A percentile compares a stretch with the other conserved stretches of the same genome.
phyloP scores from a whole-genome alignment of 1,139 yeast genomes.

The Candida gigantensis region DNA sequence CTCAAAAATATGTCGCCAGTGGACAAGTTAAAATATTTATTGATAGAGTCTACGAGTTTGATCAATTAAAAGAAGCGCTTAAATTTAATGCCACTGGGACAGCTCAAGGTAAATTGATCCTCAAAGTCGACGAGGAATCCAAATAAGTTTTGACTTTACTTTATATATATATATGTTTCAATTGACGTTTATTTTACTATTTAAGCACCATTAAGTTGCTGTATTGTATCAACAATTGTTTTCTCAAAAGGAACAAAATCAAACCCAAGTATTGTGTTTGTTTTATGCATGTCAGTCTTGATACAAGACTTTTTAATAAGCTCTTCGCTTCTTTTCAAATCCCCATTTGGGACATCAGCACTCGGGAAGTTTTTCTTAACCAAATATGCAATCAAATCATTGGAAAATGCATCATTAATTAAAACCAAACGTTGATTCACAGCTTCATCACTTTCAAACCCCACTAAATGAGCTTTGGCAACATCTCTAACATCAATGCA shows the following conservation, averaged over 20 bases:
- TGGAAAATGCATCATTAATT: slow-evolving; percentile 24
- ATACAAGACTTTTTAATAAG: slow-evolving; percentile 1
- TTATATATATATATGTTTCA: no score
- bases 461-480: slow-evolving; percentile 38
- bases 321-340: slow-evolving; percentile 7
- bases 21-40: slow-evolving; percentile 47
- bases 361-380: slow-evolving; percentile 24
- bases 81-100: slow-evolving; percentile 45
- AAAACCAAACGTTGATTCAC: slow-evolving; percentile 30
- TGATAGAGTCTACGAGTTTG: slow-evolving; percentile 55
- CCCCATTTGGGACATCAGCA: slow-evolving; percentile 13
- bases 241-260: slow-evolving; percentile 36
- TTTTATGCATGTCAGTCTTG: slow-evolving; percentile 26
- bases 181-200: no score
- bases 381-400: slow-evolving; percentile 24
- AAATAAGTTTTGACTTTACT: background rate
- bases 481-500: slow-evolving; percentile 42
- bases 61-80: slow-evolving; percentile 51
- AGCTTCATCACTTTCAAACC: slow-evolving; percentile 27
- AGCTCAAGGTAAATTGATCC: slow-evolving; percentile 65
- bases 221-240: slow-evolving; percentile 42
- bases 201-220: slow-evolving; percentile 37
- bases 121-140: slow-evolving; percentile 22
- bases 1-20: slow-evolving; percentile 31
- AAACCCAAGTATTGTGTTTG: slow-evolving; percentile 36